Evolutionary conservation across 345 rosid genomes (phyloP).

Genomic region (Bretschneidera sinensis): DNA sequence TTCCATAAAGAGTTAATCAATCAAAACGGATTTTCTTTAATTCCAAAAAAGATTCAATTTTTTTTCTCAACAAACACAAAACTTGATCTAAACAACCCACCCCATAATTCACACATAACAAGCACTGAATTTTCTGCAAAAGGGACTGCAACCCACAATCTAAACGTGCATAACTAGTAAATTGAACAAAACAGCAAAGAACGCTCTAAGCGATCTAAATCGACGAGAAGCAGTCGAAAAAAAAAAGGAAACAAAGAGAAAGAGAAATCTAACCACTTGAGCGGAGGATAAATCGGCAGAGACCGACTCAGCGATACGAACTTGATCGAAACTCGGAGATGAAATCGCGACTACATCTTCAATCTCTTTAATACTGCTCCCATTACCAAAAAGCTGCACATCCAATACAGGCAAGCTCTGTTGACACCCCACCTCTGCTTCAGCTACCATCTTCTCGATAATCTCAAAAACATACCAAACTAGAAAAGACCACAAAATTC

Average conservation of each 20-base stretch:
- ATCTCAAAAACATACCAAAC: conserved; percentile 7
- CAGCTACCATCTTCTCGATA: conserved; percentile 51
- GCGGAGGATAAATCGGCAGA: conserved; percentile 34
- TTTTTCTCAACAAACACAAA: too few relatives aligned
- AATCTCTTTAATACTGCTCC: conserved; percentile 24
- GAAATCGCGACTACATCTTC: conserved; percentile 29
- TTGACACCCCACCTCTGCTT: conserved; percentile 50
- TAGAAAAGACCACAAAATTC: background rate
- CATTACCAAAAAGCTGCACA: conserved; percentile 33
- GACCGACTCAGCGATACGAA: conserved; percentile 37
- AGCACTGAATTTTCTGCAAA: too few relatives aligned
- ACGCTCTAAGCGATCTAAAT: too few relatives aligned
- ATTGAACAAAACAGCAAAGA: background rate
- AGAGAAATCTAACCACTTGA: conserved; percentile 36
- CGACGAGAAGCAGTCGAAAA: too few relatives aligned
- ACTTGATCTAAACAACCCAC: too few relatives aligned
- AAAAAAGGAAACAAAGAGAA: background rate
- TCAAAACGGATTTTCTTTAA: too few relatives aligned
- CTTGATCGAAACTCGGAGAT: conserved; percentile 31
- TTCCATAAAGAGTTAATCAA: too few relatives aligned
- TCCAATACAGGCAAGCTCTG: conserved; percentile 51
- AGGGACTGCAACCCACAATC: too few relatives aligned
- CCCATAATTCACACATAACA: too few relatives aligned
- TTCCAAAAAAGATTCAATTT: too few relatives aligned
- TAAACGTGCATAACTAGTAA: too few relatives aligned